A percentile compares a stretch with the other conserved stretches of the same genome.
These are phyloP conservation scores for Aspergillus persii DNA, from an alignment of 2,329 filamentous ascomycete genomes.

Conservation along the genomic window DNA sequence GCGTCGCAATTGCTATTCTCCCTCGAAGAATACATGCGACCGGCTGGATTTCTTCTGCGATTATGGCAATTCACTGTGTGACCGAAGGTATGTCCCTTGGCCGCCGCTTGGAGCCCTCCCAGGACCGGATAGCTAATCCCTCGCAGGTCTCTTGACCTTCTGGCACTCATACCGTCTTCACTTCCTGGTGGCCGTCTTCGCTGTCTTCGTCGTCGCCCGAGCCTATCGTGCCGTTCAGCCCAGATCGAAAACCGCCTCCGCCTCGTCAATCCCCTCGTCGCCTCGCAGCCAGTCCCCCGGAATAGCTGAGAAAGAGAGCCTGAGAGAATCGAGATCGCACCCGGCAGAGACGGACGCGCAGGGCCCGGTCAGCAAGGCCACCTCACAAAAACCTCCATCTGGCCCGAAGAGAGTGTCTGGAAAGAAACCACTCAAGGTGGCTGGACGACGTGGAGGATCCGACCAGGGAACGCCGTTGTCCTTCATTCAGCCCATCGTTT, in stretches of 20 bases:
- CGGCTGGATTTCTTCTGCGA: not conserved
- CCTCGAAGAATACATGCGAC: not conserved
- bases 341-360: slow-evolving; percentile 1
- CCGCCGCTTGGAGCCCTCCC: too few relatives aligned
- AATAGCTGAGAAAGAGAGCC: slow-evolving; percentile 16
- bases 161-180: slow-evolving; percentile 51
- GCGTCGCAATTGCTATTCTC: not conserved
- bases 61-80: not conserved
- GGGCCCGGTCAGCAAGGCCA: not conserved
- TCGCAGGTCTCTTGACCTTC: slow-evolving; percentile 36
- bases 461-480: slow-evolving; percentile 21
- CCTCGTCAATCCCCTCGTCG: slow-evolving; percentile 31
- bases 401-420: slow-evolving; percentile 37
- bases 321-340: not conserved
- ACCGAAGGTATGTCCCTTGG: not conserved
- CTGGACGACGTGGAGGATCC: slow-evolving; percentile 19
- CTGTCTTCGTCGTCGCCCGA: slow-evolving; percentile 33
- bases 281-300: slow-evolving; percentile 29
- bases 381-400: slow-evolving; percentile 16
- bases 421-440: slow-evolving; percentile 31
- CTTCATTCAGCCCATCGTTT: slow-evolving; percentile 66
- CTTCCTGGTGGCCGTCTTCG: slow-evolving; percentile 41
- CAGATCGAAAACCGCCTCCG: slow-evolving; percentile 27
- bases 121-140: not conserved
- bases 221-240: slow-evolving; percentile 23